phyloP scores from a whole-genome alignment of 371 early-diverging fungal genomes.

The Syncephalastrum racemosum region DNA sequence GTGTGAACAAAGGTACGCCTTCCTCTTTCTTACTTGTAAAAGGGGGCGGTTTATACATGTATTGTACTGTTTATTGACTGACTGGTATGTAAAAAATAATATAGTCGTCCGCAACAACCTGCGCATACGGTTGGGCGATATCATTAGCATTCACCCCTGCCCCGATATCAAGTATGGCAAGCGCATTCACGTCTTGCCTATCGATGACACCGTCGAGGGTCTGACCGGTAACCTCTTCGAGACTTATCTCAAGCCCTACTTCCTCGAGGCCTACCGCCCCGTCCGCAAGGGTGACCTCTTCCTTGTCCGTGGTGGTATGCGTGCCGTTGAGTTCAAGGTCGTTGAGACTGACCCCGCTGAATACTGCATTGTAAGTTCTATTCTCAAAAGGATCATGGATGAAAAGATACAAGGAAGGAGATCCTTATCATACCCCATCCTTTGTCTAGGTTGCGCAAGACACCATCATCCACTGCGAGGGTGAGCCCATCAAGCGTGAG shows the following conservation, averaged over 20 bases:
- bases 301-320: slow-evolving; percentile 95
- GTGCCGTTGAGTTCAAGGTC: slow-evolving; percentile 99
- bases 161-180: slow-evolving; percentile 96
- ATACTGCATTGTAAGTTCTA: slow-evolving; percentile 90
- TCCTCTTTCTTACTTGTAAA: background rate
- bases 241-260: slow-evolving; percentile 97
- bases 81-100: background rate
- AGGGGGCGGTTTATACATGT: slow-evolving; percentile 1
- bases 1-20: slow-evolving; percentile 86
- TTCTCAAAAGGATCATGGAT: background rate
- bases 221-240: slow-evolving; percentile 97
- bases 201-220: slow-evolving; percentile 98
- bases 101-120: slow-evolving; percentile 96
- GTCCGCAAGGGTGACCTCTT: slow-evolving; percentile 95
- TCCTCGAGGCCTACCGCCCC: slow-evolving; percentile 94
- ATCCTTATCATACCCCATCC: background rate
- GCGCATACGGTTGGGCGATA: slow-evolving; percentile 96
- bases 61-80: background rate
- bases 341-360: slow-evolving; percentile 95
- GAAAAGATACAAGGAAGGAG: background rate
- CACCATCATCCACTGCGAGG: slow-evolving; percentile 98
- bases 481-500: slow-evolving; percentile 97
- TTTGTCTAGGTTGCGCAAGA: slow-evolving; percentile 87
- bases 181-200: slow-evolving; percentile 96
- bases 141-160: slow-evolving; percentile 95